Conservation (phyloP, 129 eudicot genomes). For the Flaveria sonorensis region DNA sequence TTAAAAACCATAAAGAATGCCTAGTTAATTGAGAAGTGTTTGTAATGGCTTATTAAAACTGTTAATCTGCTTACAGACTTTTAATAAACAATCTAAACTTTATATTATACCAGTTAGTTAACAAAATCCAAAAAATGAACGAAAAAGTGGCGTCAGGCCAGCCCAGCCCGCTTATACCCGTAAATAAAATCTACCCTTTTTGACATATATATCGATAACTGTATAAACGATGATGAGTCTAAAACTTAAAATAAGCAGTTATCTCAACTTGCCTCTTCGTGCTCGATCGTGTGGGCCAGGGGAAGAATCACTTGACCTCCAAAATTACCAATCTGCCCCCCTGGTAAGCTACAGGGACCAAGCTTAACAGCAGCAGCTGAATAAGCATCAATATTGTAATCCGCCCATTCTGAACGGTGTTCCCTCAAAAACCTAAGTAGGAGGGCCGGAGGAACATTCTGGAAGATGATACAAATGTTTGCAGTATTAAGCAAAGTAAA, state of each 20-base stretch:
- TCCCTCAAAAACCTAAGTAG: constrained; percentile 48
- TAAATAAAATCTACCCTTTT: background rate
- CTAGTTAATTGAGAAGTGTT: background rate
- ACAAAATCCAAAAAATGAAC: background rate
- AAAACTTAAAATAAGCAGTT: background rate
- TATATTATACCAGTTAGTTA: background rate
- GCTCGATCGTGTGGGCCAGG: constrained; percentile 54
- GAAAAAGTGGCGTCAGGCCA: background rate
- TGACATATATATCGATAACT: background rate
- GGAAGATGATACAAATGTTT: constrained; percentile 1
- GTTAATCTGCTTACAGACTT: background rate
- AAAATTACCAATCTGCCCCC: constrained; percentile 39
- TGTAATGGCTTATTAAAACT: background rate
- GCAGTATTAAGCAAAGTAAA: background rate
- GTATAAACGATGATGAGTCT: background rate
- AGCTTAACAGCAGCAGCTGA: constrained; percentile 49
- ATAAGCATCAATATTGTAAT: constrained; percentile 45
- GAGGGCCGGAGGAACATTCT: constrained; percentile 45
- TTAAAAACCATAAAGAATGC: background rate
- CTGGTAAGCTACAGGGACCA: constrained; percentile 37
- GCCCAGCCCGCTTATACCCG: background rate
- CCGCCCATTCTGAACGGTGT: constrained; percentile 59
- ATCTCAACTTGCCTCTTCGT: constrained; percentile 46
- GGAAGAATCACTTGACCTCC: constrained; percentile 55
- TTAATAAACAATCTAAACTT: background rate